Conservation (phyloP, 805 yeast genomes). For the Barnettozyma sp. region DNA sequence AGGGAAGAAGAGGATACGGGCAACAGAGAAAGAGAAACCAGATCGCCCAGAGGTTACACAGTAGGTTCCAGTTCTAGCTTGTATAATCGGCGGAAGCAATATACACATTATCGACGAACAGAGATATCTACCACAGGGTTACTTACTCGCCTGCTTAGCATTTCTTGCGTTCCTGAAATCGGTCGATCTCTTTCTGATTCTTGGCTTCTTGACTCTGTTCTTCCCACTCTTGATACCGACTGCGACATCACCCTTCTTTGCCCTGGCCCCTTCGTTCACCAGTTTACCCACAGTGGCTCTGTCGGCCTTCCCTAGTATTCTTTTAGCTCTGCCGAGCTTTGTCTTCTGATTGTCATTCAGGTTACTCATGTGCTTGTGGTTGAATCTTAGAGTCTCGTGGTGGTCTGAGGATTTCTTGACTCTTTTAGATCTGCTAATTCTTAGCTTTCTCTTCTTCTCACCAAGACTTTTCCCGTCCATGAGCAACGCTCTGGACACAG, state of each 20-base stretch:
- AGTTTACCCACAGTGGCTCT: slow-evolving; percentile 57
- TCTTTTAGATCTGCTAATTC: slow-evolving; percentile 65
- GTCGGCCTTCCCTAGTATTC: slow-evolving; percentile 73
- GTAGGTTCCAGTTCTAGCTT: too few relatives aligned
- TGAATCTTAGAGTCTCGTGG: slow-evolving; percentile 9
- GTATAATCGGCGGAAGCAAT: too few relatives aligned
- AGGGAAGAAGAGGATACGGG: too few relatives aligned
- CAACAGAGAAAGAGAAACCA: too few relatives aligned
- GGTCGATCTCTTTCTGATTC: slow-evolving; percentile 39
- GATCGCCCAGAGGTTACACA: too few relatives aligned
- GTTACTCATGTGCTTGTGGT: slow-evolving; percentile 22
- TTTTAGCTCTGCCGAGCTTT: slow-evolving; percentile 71
- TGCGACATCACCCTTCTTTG: slow-evolving; percentile 57
- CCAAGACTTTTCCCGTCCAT: slow-evolving; percentile 61
- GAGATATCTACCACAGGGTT: not conserved
- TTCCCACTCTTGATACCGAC: slow-evolving; percentile 55
- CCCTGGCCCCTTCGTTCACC: slow-evolving; percentile 69
- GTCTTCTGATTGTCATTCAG: slow-evolving; percentile 67
- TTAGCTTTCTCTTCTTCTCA: slow-evolving; percentile 49
- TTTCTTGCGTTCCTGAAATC: slow-evolving; percentile 31
- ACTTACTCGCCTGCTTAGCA: not conserved
- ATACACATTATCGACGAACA: too few relatives aligned
- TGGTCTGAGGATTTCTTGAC: slow-evolving; percentile 17
- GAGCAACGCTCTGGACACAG: slow-evolving; percentile 76
- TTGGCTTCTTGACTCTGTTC: slow-evolving; percentile 40